phyloP scores from a whole-genome alignment of 2,329 filamentous ascomycete genomes.

The Diaporthe caulivora region DNA sequence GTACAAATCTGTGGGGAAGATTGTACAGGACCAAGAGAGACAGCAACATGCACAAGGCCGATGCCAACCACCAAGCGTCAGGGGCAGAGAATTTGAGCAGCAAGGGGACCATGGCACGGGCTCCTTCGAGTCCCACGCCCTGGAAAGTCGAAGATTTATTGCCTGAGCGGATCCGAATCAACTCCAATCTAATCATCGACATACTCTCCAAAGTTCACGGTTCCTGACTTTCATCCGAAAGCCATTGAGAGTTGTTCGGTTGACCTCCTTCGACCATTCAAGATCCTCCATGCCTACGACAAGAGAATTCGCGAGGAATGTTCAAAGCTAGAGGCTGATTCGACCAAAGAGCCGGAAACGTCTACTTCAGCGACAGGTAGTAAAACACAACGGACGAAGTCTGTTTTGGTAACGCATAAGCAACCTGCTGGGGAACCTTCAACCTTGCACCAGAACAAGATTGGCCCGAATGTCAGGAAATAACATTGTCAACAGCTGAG shows the following conservation, averaged over 20 bases:
- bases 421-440: too few species aligned
- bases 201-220: conserved; percentile 24
- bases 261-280: background rate
- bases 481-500: background rate
- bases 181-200: conserved; percentile 26
- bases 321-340: background rate
- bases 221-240: background rate
- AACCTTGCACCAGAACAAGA: too few species aligned
- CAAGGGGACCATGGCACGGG: background rate
- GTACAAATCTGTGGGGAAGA: background rate
- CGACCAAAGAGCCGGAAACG: too few species aligned
- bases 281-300: background rate
- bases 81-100: background rate
- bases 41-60: too few species aligned
- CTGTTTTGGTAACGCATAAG: too few species aligned
- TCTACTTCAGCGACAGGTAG: background rate
- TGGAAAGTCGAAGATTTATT: background rate
- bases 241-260: background rate
- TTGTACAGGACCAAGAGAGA: background rate
- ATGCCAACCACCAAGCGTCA: background rate
- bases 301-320: background rate
- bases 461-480: too few species aligned
- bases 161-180: conserved; percentile 40
- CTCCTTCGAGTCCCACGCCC: background rate
- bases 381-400: too few species aligned